These are phyloP conservation scores for Chloranthus sessilifolius DNA, from an alignment of 164 flowering plant species.

Conservation along the genomic window DNA sequence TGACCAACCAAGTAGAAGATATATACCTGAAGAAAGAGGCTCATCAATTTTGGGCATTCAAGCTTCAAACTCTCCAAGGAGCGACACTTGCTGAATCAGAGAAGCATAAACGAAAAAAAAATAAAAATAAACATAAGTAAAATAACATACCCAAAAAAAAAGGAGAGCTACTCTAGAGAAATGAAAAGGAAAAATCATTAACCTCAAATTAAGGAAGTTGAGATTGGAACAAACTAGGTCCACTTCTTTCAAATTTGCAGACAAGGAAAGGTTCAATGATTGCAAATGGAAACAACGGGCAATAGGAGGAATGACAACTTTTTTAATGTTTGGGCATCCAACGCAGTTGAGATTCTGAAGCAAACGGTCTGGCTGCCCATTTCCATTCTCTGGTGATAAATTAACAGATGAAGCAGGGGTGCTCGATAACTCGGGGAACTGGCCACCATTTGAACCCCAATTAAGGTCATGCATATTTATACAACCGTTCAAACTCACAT, in stretches of 20 bases:
- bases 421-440: conserved; percentile 21
- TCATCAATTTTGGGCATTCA: conserved; percentile 72
- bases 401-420: conserved; percentile 11
- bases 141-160: background rate
- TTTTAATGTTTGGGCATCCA: conserved; percentile 84
- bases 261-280: conserved; percentile 80
- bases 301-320: conserved; percentile 65
- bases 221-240: conserved; percentile 71
- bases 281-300: conserved; percentile 72
- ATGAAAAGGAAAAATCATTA: background rate
- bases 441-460: conserved; percentile 46
- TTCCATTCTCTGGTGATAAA: conserved; percentile 18
- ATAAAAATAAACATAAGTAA: background rate
- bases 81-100: conserved; percentile 59
- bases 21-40: conserved; percentile 91
- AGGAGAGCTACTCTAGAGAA: background rate
- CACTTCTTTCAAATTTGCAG: conserved; percentile 81
- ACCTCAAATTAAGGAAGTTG: conserved; percentile 85
- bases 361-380: conserved; percentile 42
- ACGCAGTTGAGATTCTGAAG: conserved; percentile 90
- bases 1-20: conserved; percentile 11
- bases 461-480: conserved; percentile 89
- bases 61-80: conserved; percentile 79
- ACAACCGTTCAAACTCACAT: conserved; percentile 89
- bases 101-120: background rate